Evolutionary conservation across 2,329 filamentous ascomycete genomes (phyloP), one percentile per base, ranked within the genome.

Genomic region (Pyricularia sp.): DNA sequence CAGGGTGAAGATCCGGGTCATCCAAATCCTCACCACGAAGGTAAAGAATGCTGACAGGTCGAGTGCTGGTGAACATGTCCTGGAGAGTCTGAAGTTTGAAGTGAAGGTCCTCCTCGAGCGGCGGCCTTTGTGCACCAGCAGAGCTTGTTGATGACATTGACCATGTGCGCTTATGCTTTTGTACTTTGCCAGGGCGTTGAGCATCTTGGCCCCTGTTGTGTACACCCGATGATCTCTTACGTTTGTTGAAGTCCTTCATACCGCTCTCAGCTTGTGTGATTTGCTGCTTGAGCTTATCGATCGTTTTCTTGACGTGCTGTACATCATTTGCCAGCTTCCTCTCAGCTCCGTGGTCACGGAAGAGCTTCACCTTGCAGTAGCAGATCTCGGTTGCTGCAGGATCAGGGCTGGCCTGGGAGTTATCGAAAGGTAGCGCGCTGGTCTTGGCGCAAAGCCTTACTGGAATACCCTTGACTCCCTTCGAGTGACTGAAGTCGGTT

Each of bases 401-500:
- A 10, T 79, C 76, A 0, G 82, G 78, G 4, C 81, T 80, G 17
- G 80, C 67, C 30, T 85, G 84, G 20, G 83, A 79, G 65, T 50
- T 58, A n/a, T 58, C 65, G 20, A 55, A 14, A 0, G 85, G 80
- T 1, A 94, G 70, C 12, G 89, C 79, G 72, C 91, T 90, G 0
- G 95, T 98, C 79, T 98, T 98, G 17, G 94, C 89, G 78, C 94
- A 98, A 0, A 98, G 85, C 69, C 95, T 85, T 4, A 99, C 94
- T 0, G 95, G 94, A 72, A 98, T 97, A 50, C 95, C 95, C 79
- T 98, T 99, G 66, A 99, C 95, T 64, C 95, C 95, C 77, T 99
- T 99, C 11, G 95, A 98, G 76, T 98, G 95, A 78, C 94, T 98
- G 77, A 98, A 99, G 77, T 99, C 95, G 10, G 95, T 99, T 0